Base-by-base conservation (phyloP, 1,284 basidiomycete species). In the Leccinum griseonigrum region DNA sequence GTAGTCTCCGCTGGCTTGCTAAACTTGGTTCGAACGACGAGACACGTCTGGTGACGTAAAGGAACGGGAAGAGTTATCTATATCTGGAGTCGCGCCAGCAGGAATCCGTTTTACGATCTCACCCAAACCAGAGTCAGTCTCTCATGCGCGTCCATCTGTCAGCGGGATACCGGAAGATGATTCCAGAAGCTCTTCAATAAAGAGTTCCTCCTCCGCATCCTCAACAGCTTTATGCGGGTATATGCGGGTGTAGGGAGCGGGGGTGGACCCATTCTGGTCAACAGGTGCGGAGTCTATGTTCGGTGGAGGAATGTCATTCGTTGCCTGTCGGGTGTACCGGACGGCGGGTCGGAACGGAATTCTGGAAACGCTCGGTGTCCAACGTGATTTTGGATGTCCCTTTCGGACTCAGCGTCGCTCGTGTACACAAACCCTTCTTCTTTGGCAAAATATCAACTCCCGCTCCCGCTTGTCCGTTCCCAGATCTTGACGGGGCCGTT, bases 401-500 rank as follows among this genome's bases (percentile, higher is more conserved):
- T 59, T 54, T 75, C 71, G 16, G 64, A 65, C 18, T 69, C 73
- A 7, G 31, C 50, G 13, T 75, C 73, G 26, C 69, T 64, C 4
- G 59, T 71, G n/a, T 52, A 60, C 32, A 65, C 31, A 6, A 64
- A 63, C 5, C 48, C 58, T 4, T 66, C 66, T 32, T 69, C 71
- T 10, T 64, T 63, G 5, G 61, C n/a, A 10, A 70, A 71, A 31
- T 43, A 63, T 53, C 71, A 72, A 32, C 68, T 69, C 26, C 64
- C 69, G 7, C 74, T 75, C n/a, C 56, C 57, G 46, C 68, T 68
- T 8, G 60, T 57, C n/a, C 66, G 68, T 36, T 71, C 65, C 72
- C 67, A 75, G 34, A 65, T 73, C 31, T 71, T 67, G 6, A 76
- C 69, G 10, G 75, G 72, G 29, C 74, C 74, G 56, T 66, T 75